Evolutionary conservation across 306 rosid genomes (phyloP), one percentile per base, ranked within the genome.

Genomic region (Cucumis cinereus): DNA sequence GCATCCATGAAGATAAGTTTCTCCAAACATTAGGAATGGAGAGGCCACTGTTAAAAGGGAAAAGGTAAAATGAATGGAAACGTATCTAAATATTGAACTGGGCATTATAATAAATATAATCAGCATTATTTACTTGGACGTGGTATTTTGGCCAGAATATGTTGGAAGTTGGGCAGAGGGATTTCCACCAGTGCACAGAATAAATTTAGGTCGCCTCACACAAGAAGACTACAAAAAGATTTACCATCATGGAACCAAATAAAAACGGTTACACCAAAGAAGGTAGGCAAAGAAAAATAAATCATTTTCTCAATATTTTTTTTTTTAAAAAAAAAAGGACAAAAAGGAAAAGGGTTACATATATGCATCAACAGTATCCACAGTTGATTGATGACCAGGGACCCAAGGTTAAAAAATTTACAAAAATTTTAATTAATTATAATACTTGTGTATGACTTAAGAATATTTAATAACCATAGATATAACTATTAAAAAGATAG

Each of bases 141-240:
- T 56, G 80, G 91, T 78, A 77, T 77, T 91, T 86, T 88, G 90
- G 87, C 81, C 88, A 77, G 97, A 57, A 81, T 91, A 83, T 60
- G 97, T 90, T 24, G 99, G 99, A 81, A 90, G 86, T 79, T 85
- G 87, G 63, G 88, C 87, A 0, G 86, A 84, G 71, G 93, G 82
- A 84, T 85, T 92, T 80, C 96, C 99, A 2, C 99, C 99, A 30
- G 97, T 89, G 87, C 97, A 92, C 85, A 94, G 73, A 81, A 94
- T 94, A 79, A 94, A 94, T 85, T 92, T 94, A 33, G 95, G 97
- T 54, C 99, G 88, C 82, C 99, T 85, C 82, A 92, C 95, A 74
- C 96, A 92, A 49, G 90, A 77, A 86, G 96, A 86, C 99, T 94
- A 86, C 68, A 81, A 83, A 73, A 49, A n/a, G 12, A 13, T 1